Conservation (phyloP, 768 basidiomycete genomes). For the Polyporus arcularius region DNA sequence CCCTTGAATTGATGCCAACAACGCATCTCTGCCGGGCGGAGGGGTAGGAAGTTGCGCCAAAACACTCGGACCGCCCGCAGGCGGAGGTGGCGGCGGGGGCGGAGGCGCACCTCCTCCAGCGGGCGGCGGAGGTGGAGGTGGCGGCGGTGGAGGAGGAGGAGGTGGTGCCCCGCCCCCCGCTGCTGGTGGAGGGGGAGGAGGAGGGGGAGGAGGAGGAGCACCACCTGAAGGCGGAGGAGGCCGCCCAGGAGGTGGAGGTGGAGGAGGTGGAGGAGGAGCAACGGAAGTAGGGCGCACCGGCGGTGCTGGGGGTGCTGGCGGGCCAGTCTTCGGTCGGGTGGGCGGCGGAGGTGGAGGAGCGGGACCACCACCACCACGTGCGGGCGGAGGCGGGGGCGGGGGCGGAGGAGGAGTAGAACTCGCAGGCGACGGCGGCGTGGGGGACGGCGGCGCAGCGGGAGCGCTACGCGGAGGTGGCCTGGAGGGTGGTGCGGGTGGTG, state of each 20-base stretch:
- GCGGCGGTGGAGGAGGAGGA: slow-evolving; percentile 43
- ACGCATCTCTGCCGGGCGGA: slow-evolving; percentile 60
- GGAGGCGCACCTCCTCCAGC: slow-evolving; percentile 36
- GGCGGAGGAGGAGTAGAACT: slow-evolving; percentile 33
- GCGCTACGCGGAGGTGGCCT: slow-evolving; percentile 37
- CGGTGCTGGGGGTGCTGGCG: slow-evolving; percentile 35
- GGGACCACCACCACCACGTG: slow-evolving; percentile 27
- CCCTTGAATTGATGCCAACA: slow-evolving; percentile 82
- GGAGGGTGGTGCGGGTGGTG: slow-evolving; percentile 48
- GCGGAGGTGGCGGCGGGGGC: slow-evolving; percentile 50
- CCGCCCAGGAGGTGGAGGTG: slow-evolving; percentile 32
- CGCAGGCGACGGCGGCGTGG: slow-evolving; percentile 30
- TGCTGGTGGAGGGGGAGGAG: slow-evolving; percentile 31
- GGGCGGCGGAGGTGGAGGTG: slow-evolving; percentile 32
- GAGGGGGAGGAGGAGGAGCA: slow-evolving; percentile 36
- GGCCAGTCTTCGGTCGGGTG: slow-evolving; percentile 35
- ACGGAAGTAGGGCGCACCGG: slow-evolving; percentile 37
- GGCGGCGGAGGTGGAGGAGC: slow-evolving; percentile 29
- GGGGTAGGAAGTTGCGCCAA: slow-evolving; percentile 44
- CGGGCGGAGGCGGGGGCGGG: slow-evolving; percentile 32
- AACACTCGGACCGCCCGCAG: slow-evolving; percentile 31
- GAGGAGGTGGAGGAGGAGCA: slow-evolving; percentile 36
- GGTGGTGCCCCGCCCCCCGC: slow-evolving; percentile 17
- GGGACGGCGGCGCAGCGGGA: slow-evolving; percentile 28
- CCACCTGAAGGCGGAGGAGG: slow-evolving; percentile 29